Percentiles rank a stretch among this genome's conserved stretches.
phyloP scores from a whole-genome alignment of 2,329 filamentous ascomycete genomes.

The Xylaria sp. region DNA sequence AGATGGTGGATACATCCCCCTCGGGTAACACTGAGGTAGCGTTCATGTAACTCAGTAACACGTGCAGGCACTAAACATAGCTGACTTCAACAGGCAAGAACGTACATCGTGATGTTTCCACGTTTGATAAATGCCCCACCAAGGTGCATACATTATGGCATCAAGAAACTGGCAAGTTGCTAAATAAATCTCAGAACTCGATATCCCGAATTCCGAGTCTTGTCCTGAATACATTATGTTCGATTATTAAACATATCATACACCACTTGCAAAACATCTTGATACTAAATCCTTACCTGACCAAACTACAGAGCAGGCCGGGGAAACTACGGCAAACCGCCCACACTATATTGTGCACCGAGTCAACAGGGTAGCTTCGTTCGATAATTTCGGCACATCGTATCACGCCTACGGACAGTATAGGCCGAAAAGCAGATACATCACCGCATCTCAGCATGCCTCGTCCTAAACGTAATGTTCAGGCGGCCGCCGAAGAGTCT shows the following conservation, averaged over 20 bases:
- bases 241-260: not conserved
- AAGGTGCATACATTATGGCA: not conserved
- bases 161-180: not conserved
- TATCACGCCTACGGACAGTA: conserved; percentile 5
- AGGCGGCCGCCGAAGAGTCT: conserved; percentile 80
- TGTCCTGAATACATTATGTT: not conserved
- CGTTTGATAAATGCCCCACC: no score
- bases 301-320: not conserved
- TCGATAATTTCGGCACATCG: conserved; percentile 12
- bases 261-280: not conserved
- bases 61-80: no score
- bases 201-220: not conserved
- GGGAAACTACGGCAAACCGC: conserved; percentile 25
- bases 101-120: no score
- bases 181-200: not conserved
- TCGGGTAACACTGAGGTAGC: no score
- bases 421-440: not conserved
- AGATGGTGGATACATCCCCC: not conserved
- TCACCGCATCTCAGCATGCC: conserved; percentile 62
- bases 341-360: conserved; percentile 17
- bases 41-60: no score
- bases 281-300: not conserved
- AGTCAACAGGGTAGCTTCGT: not conserved
- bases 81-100: no score
- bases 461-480: conserved; percentile 79